Base-by-base conservation (phyloP, 2,329 filamentous ascomycete genomes). In the Blastomyces percursus region DNA sequence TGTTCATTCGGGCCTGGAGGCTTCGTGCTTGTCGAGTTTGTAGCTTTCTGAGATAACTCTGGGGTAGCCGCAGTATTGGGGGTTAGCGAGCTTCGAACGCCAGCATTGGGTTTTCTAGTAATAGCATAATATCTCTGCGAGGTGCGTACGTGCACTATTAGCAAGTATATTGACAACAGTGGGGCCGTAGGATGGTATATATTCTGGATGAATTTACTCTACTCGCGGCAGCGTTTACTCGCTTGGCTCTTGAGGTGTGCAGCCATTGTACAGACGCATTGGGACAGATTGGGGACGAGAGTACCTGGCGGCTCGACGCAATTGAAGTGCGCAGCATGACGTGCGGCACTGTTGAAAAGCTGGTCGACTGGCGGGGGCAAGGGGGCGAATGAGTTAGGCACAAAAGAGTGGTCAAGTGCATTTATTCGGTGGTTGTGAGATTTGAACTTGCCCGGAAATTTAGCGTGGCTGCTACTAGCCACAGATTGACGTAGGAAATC, bases 291-390 rank as follows among this genome's bases (percentile, higher is more conserved):
- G 74, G 69, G 66, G 71, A 71, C 63, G 73, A 71, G 71, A 76
- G 71, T 67, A 76, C 67, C 68, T 74, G 73, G 67, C 76, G 80
- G 71, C 78, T 74, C 67, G 79, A 74, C 67, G 74, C 71, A 74
- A 82, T 75, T 71, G 80, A 80, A 70, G 77, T 78, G 75, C 81
- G 81, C 79, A 83, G 79, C 81, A 83, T 83, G 69, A 71, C 78
- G 76, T 73, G 78, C 79, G 75, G 75, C 74, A 73, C 73, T 71
- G 70, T 72, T 69, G 68, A 68, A 69, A 68, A 68, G 64, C 64
- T 67, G 64, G 57, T 59, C 57, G 42, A 59, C 27, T 30, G 27
- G 66, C 66, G 66, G 68, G 66, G 64, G 11, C 9, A 14, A 11
- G 66, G 67, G 66, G 64, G 66, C 69, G 65, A 67, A 62, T 63